Evolutionary conservation across 768 basidiomycete genomes (phyloP).

Genomic region (Amanita muscaria): DNA sequence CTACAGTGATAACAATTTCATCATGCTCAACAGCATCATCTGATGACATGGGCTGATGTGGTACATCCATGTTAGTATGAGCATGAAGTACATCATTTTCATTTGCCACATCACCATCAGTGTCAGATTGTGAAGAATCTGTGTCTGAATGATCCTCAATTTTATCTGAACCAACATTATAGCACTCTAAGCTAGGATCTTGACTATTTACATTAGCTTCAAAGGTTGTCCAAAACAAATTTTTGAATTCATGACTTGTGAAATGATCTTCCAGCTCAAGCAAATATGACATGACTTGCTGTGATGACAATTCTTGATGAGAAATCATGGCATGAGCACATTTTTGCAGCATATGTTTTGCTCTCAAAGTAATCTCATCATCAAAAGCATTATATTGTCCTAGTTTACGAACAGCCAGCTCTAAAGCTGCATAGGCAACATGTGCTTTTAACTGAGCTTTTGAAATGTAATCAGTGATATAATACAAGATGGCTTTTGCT

Average conservation of each 20-base stretch:
- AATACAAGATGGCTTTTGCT: constrained; percentile 35
- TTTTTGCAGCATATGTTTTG: constrained; percentile 27
- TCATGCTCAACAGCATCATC: no score
- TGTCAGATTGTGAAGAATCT: no score
- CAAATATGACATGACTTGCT: constrained; percentile 27
- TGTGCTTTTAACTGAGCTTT: constrained; percentile 34
- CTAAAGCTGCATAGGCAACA: constrained; percentile 30
- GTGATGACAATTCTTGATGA: constrained; percentile 31
- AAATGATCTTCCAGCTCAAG: constrained; percentile 27
- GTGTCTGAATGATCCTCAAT: no score
- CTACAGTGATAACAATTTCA: no score
- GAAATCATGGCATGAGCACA: constrained; percentile 29
- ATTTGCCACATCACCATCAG: no score
- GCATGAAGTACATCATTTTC: no score
- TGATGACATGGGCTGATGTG: no score
- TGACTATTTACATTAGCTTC: constrained; percentile 21
- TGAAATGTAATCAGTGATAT: constrained; percentile 42
- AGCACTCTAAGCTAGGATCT: no score
- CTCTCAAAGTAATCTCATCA: constrained; percentile 12
- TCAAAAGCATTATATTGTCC: neutral
- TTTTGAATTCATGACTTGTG: constrained; percentile 26
- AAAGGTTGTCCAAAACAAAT: constrained; percentile 28
- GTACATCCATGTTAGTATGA: no score
- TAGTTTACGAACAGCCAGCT: constrained; percentile 24
- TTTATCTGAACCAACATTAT: no score